phyloP scores from a whole-genome alignment of 2,329 filamentous ascomycete species.

The Akanthomyces muscarius region DNA sequence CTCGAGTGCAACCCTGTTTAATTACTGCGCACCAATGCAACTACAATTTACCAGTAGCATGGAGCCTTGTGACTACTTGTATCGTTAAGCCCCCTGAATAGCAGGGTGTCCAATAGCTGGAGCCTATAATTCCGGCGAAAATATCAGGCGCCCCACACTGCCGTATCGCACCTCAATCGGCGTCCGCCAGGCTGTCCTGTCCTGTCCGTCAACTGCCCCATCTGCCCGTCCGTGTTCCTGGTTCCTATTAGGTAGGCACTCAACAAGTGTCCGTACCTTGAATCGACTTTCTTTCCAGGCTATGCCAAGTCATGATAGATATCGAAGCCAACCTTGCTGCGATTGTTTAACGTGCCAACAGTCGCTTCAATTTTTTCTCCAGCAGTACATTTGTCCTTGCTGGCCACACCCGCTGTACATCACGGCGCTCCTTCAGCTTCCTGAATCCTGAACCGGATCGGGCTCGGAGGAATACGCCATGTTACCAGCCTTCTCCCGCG shows the following conservation, averaged over 20 bases:
- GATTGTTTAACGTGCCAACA: background rate
- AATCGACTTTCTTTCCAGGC: background rate
- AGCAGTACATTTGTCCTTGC: too few relatives aligned
- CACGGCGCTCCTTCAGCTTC: background rate
- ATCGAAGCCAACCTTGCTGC: background rate
- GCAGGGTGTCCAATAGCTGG: background rate
- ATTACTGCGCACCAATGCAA: conserved; percentile 8
- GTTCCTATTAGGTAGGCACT: background rate
- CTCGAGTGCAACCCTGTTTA: background rate
- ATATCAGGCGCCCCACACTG: background rate
- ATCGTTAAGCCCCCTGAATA: background rate
- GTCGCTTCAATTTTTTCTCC: too few relatives aligned
- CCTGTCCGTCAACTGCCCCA: background rate
- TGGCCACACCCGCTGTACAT: background rate
- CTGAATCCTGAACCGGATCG: background rate
- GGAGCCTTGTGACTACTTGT: background rate
- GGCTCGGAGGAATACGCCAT: background rate
- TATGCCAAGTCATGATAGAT: background rate
- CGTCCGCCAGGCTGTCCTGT: background rate
- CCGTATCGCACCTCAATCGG: background rate
- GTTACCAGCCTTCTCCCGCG: background rate
- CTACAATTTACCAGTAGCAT: background rate
- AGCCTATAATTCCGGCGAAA: background rate
- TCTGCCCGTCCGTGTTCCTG: too few relatives aligned
- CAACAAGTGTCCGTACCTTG: background rate